Evolutionary conservation across 2,329 filamentous ascomycete genomes (phyloP).

Genomic region (Sclerotinia minor): DNA sequence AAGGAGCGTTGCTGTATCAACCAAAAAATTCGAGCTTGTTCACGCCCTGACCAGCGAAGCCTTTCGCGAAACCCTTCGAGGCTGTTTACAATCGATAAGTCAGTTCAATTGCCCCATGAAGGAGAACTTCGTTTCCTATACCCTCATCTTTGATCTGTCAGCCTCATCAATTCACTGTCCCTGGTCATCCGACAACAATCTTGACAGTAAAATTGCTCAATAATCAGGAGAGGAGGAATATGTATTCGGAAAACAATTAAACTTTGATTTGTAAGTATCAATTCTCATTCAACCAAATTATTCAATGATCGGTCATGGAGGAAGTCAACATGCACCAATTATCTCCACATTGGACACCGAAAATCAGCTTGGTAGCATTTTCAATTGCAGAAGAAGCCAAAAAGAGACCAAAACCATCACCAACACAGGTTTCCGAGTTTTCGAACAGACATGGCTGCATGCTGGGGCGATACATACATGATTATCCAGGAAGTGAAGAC

Average conservation of each 20-base stretch:
- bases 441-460: slow-evolving; percentile 15
- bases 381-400: slow-evolving; percentile 5
- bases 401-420: slow-evolving; percentile 10
- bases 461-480: slow-evolving; percentile 19
- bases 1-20: slow-evolving; percentile 21
- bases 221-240: neutral
- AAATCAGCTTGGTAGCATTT: neutral
- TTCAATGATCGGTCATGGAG: neutral
- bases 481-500: slow-evolving; percentile 7
- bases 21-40: slow-evolving; percentile 19
- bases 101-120: neutral
- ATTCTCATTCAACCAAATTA: slow-evolving; percentile 15
- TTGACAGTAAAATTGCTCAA: neutral
- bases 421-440: neutral
- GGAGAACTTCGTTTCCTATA: neutral
- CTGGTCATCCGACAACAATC: neutral
- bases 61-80: neutral
- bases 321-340: slow-evolving; percentile 15
- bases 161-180: slow-evolving; percentile 17
- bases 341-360: slow-evolving; percentile 17
- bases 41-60: slow-evolving; percentile 5
- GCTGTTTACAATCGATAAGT: slow-evolving; percentile 21
- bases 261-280: slow-evolving; percentile 12
- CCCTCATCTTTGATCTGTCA: slow-evolving; percentile 14
- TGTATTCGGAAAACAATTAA: slow-evolving; percentile 10